Evolutionary conservation across 257 asterid species (phyloP).

Genomic region (Solanum corneliomulleri): DNA sequence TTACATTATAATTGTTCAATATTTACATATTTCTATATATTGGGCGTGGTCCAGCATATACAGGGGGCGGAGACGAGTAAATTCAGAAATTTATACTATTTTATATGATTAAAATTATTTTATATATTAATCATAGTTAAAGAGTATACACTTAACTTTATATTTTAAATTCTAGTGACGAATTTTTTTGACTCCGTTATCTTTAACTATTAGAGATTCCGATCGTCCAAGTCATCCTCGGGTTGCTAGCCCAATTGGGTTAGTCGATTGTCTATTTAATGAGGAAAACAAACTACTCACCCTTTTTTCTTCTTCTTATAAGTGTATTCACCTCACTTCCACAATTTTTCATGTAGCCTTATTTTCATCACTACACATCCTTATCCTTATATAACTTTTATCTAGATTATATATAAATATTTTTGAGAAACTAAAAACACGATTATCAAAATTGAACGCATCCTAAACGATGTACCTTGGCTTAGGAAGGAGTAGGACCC

Average conservation of each 20-base stretch:
- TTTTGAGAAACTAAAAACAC: no score
- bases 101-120: no score
- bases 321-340: not conserved
- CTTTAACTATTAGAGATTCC: not conserved
- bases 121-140: no score
- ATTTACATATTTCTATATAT: no score
- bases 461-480: not conserved
- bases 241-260: not conserved
- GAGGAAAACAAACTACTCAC: not conserved
- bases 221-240: not conserved
- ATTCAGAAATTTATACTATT: no score
- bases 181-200: no score
- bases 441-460: not conserved
- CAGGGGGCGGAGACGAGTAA: not conserved
- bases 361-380: not conserved
- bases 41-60: not conserved
- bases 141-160: no score
- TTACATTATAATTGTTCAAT: not conserved
- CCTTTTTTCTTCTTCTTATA: not conserved
- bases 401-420: not conserved
- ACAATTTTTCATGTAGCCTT: no score
- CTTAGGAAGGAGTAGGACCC: not conserved
- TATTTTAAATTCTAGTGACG: no score
- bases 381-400: no score
- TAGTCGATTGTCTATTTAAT: not conserved